Evolutionary conservation across 192 early-diverging fungal species (phyloP), one percentile per base, ranked within the genome.

Genomic region (Dissophora globulifera): DNA sequence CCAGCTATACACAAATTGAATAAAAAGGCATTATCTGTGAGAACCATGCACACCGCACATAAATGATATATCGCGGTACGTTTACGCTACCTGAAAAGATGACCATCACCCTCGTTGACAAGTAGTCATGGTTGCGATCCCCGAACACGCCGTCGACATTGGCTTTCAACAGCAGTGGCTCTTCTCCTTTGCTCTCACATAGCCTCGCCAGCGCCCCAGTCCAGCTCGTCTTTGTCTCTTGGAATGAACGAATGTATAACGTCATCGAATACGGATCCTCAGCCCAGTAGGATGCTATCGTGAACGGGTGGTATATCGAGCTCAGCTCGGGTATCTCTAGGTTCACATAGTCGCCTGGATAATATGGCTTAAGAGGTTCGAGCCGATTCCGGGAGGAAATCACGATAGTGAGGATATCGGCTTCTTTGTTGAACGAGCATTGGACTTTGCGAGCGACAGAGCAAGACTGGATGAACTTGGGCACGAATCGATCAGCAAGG

Each of bases 231-330:
- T 45, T 35, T 26, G 57, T 75, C 26, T 75, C 71, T 23, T 66
- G 71, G 16, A 75, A 75, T 0, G 71, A 66, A 22, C 71, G 58
- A 13, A 75, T 42, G 29, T 75, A 75, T 3, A 75, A 26, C 8
- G 71, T 75, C 62, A 75, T 75, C 26, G 71, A 60, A n/a, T 75
- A 75, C 3, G 71, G 71, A 45, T 75, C 71, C 45, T 75, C 71
- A 0, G 71, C 56, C 71, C 71, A 75, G 45, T 66, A 75, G 1
- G 71, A 75, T 1, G 62, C 71, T 25, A 75, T 75, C 20, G 71
- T 75, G 46, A 75, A 75, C 5, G 71, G 71, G 22, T 75, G 71
- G 3, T 58, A 57, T 17, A 75, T 66, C 11, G 42, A 47, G 43
- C 71, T 66, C 22, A 75, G 7, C 20, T 65, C 38, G 9, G 71